phyloP scores from a whole-genome alignment of 768 basidiomycete genomes.

The Phaeolepiota aurea region DNA sequence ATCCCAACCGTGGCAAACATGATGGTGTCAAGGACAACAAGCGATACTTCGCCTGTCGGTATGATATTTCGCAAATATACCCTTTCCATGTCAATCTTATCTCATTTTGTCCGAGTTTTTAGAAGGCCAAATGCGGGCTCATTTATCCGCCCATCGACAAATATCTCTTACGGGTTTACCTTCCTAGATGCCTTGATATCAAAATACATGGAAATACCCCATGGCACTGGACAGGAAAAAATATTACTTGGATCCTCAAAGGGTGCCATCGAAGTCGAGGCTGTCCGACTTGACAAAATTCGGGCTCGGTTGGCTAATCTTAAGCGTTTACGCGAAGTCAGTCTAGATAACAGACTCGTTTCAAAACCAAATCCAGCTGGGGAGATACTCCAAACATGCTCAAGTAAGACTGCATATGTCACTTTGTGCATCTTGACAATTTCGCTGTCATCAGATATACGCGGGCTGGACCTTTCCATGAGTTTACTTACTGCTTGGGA shows the following conservation, averaged over 20 bases:
- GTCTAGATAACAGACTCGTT: constrained; percentile 66
- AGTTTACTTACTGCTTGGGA: constrained; percentile 73
- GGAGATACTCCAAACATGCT: constrained; percentile 48
- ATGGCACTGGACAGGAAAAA: constrained; percentile 47
- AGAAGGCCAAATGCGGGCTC: constrained; percentile 64
- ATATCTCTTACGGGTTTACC: constrained; percentile 51
- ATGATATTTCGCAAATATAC: constrained; percentile 17
- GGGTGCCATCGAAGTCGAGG: constrained; percentile 80
- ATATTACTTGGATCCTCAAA: constrained; percentile 75
- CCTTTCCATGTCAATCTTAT: constrained; percentile 6
- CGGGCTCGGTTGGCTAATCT: constrained; percentile 61
- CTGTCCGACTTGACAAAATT: constrained; percentile 75
- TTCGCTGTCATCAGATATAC: constrained; percentile 60
- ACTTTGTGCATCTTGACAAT: too few species aligned
- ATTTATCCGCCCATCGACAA: constrained; percentile 68
- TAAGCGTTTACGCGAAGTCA: constrained; percentile 64
- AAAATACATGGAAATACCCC: constrained; percentile 69
- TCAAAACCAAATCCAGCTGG: constrained; percentile 39
- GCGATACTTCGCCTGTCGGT: constrained; percentile 77
- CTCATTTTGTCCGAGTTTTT: constrained; percentile 11
- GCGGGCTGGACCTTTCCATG: constrained; percentile 73
- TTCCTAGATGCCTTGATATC: constrained; percentile 68
- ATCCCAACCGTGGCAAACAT: constrained; percentile 77
- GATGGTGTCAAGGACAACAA: constrained; percentile 73
- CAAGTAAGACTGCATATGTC: too few species aligned